phyloP scores from a whole-genome alignment of 805 yeast species.

The Candida insectorum region DNA sequence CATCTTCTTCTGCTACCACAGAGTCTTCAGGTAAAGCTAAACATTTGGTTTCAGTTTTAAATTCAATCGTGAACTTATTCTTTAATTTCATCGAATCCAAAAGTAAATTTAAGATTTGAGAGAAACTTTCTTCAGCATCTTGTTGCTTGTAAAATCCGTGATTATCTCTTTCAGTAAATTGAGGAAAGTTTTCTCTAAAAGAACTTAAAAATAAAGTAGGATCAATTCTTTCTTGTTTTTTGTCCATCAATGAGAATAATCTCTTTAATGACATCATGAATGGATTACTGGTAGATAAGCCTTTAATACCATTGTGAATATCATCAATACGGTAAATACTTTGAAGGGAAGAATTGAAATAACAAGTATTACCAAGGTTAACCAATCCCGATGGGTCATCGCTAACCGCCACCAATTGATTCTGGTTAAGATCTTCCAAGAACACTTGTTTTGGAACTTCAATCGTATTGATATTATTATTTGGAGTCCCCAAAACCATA shows the following conservation, averaged over 20 bases:
- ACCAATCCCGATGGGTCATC: constrained; percentile 62
- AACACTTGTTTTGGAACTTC: constrained; percentile 58
- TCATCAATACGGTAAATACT: constrained; percentile 47
- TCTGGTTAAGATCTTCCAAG: constrained; percentile 62
- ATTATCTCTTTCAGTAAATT: constrained; percentile 76
- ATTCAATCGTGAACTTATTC: constrained; percentile 60
- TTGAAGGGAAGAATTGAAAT: constrained; percentile 69
- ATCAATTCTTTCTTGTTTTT: constrained; percentile 47
- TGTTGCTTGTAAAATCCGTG: constrained; percentile 84
- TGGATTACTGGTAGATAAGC: constrained; percentile 12
- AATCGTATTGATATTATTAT: constrained; percentile 49
- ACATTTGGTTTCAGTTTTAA: constrained; percentile 63
- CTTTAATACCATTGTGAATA: constrained; percentile 21
- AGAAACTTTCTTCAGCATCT: constrained; percentile 96
- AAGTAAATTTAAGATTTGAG: constrained; percentile 64
- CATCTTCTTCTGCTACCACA: constrained; percentile 37
- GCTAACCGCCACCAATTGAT: constrained; percentile 33
- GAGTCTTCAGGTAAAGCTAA: constrained; percentile 36
- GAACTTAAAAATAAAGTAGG: constrained; percentile 68
- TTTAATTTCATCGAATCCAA: constrained; percentile 48
- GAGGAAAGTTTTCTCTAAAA: constrained; percentile 73
- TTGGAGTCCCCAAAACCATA: constrained; percentile 93
- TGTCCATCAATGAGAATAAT: constrained; percentile 44
- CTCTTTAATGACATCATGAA: constrained; percentile 36
- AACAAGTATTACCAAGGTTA: constrained; percentile 76